Evolutionary conservation across 495 filamentous ascomycete species (phyloP).

Genomic region (Extremus antarcticus): DNA sequence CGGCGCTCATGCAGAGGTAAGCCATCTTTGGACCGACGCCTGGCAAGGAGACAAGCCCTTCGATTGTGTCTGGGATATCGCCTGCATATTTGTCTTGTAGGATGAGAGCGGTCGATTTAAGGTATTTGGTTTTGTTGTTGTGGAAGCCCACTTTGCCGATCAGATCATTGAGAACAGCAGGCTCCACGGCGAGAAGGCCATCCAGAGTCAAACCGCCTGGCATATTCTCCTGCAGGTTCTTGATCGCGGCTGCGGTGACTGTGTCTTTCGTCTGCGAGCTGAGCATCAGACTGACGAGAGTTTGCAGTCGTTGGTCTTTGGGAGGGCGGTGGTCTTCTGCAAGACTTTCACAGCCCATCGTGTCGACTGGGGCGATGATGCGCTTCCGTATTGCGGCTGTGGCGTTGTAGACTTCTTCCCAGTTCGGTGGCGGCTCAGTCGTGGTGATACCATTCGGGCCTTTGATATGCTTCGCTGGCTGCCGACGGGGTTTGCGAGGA

Average conservation of each 20-base stretch:
- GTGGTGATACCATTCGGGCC: constrained; percentile 42
- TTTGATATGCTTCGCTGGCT: constrained; percentile 55
- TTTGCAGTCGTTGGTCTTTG: constrained; percentile 74
- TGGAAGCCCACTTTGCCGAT: constrained; percentile 87
- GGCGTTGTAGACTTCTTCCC: constrained; percentile 71
- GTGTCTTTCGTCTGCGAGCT: constrained; percentile 94
- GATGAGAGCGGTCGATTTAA: constrained; percentile 66
- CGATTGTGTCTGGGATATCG: constrained; percentile 77
- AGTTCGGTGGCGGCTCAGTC: constrained; percentile 62
- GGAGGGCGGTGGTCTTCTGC: constrained; percentile 43
- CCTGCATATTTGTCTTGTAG: constrained; percentile 54
- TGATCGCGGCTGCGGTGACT: constrained; percentile 77
- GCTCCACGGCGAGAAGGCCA: constrained; percentile 64
- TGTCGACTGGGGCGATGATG: constrained; percentile 82
- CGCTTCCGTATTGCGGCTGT: constrained; percentile 68
- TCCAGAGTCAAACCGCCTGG: constrained; percentile 60
- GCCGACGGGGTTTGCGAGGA: constrained; percentile 38
- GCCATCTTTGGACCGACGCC: constrained; percentile 98
- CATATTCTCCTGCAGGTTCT: constrained; percentile 62
- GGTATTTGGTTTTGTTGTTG: constrained; percentile 88
- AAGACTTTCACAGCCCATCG: constrained; percentile 89
- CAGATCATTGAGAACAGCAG: constrained; percentile 60
- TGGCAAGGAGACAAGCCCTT: constrained; percentile 67
- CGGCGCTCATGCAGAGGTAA: constrained; percentile 71
- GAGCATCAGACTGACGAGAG: constrained; percentile 88